Evolutionary conservation across 2,329 filamentous ascomycete genomes (phyloP), one percentile per base, ranked within the genome.

Genomic region (Sarocladium kiliense): DNA sequence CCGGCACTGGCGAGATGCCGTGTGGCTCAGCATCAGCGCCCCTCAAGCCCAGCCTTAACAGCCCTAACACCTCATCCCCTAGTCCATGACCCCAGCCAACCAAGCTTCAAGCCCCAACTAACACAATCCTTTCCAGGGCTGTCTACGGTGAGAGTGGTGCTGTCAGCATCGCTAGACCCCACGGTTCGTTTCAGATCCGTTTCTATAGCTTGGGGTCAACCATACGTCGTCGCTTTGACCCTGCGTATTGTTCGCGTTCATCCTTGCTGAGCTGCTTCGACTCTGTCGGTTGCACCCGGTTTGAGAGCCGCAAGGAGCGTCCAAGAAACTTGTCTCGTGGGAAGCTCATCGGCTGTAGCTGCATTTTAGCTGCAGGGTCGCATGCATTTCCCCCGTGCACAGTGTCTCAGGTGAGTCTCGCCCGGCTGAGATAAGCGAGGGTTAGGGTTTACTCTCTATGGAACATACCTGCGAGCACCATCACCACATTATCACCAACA

Each of bases 351-450:
- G n/a, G 30, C 30, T 32, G 30, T n/a, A n/a, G 30, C 30, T 32
- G 30, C 30, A 32, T 39, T n/a, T 6, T n/a, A 39, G 36, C 4
- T 47, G 44, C 21, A 6, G 21, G 44, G 23, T 39, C 12, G 30
- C 30, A 32, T 32, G 30, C 30, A 32, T 32, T 32, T 32, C 30
- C 30, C 30, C 30, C 3, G 6, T 10, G 5, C 3, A 9, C 18
- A 21, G 21, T 51, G 47, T 51, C 47, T 51, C 47, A 51, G 47
- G 47, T 51, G 47, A 51, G 47, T 51, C 47, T 51, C 44, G 44
- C 5, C 21, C 11, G 25, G 18, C 14, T 30, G 25, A 27, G 9
- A 3, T 27, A 12, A 4, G 44, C 7, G 25, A 47, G 44, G 44
- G 44, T 47, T 47, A 47, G 44, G 44, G 44, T 47, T 47, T 3